Base-by-base conservation (phyloP, 2,329 filamentous ascomycete species). In the Westerdykella ornata region DNA sequence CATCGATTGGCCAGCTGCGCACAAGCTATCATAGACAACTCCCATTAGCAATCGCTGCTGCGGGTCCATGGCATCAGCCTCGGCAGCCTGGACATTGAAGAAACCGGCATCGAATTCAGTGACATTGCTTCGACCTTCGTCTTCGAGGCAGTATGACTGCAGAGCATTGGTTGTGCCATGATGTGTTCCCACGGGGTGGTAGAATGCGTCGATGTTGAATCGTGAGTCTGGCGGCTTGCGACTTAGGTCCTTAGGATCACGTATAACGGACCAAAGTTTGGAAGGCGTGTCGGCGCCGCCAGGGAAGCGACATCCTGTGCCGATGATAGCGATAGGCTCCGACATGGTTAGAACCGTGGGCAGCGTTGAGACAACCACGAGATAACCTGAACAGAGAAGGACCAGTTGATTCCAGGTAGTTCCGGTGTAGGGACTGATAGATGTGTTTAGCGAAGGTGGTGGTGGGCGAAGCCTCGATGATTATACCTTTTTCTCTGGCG, bases 201-300 rank as follows among this genome's bases (percentile, higher is more conserved):
- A 48, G 48, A 20, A 51, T 45, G 0, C 52, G 56, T 1, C 52
- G 18, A 0, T 66, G 15, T 28, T 57, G 60, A 50, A 64, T 70
- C 0, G 68, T 43, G 0, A 49, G 41, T 18, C 42, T 8, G 1
- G 65, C 60, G 1, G 56, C 46, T 0, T 47, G 30, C 32, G 50
- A 59, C 0, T 31, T 0, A 65, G 62, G 8, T 67, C 47, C 0
- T 48, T 43, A 1, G 35, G 41, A 11, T 35, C 14, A 2, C 16
- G n/a, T 4, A 46, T 29, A 14, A 49, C 39, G 6, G 45, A 35
- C 48, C 44, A 49, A 5, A 49, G 35, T 18, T 44, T 43, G 13
- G 42, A 47, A 4, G 46, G 44, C 2, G 38, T 37, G n/a, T 11
- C 33, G 5, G 42, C 32, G 15, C 32, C 26, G n/a, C 48, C 48